Evolutionary conservation across 2,329 filamentous ascomycete genomes (phyloP).

Genomic region (Dactylellina cionopaga): DNA sequence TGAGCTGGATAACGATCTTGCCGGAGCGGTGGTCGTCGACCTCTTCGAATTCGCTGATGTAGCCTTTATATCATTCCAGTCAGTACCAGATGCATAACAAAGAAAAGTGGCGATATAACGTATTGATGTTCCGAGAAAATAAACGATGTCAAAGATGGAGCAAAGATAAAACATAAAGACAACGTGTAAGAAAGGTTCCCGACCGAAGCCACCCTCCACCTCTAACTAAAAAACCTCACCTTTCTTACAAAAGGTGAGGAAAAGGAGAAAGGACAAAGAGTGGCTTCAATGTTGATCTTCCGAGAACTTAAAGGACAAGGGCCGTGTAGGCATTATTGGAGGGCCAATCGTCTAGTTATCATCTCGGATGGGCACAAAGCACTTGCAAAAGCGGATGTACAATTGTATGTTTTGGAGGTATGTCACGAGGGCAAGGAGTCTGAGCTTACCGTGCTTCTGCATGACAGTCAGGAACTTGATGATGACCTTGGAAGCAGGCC

Average conservation of each 20-base stretch:
- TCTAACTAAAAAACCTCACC: conserved; percentile 66
- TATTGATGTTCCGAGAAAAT: conserved; percentile 86
- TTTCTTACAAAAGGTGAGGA: conserved; percentile 54
- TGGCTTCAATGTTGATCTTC: conserved; percentile 76
- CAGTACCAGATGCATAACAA: conserved; percentile 14
- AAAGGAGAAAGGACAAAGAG: conserved; percentile 32
- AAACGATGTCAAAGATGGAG: conserved; percentile 75
- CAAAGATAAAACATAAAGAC: conserved; percentile 67
- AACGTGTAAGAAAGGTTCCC: conserved; percentile 86
- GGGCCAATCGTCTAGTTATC: conserved; percentile 99
- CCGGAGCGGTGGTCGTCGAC: conserved; percentile 99
- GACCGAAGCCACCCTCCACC: conserved; percentile 60
- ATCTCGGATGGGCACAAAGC: conserved; percentile 72
- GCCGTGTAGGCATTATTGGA: conserved; percentile 76
- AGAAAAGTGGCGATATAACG: conserved; percentile 63
- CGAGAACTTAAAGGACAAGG: conserved; percentile 99
- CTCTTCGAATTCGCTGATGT: conserved; percentile 99
- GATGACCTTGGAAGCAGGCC: conserved; percentile 99
- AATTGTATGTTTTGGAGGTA: conserved; percentile 22
- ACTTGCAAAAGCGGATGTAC: conserved; percentile 35
- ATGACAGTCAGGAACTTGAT: conserved; percentile 99
- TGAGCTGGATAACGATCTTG: conserved; percentile 99
- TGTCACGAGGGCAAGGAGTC: conserved; percentile 6
- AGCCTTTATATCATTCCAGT: conserved; percentile 70
- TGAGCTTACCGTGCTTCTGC: conserved; percentile 95